Evolutionary conservation across 176 grass and related monocot species (phyloP).

Genomic region (Triticum timopheevii): DNA sequence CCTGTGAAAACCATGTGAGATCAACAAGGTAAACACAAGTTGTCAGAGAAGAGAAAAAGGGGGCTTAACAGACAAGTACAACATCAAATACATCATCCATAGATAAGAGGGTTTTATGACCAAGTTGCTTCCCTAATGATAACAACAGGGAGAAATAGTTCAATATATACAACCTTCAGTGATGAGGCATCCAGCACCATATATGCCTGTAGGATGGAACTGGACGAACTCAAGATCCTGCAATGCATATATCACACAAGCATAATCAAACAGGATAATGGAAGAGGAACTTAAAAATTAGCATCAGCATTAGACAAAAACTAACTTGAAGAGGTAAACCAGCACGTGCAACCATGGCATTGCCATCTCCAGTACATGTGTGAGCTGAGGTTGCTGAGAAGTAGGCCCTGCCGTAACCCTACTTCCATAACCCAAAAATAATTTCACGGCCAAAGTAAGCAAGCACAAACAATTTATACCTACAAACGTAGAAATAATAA

Average conservation of each 20-base stretch:
- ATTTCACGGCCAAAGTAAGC: neutral
- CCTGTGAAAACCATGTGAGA: constrained; percentile 39
- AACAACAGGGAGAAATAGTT: constrained; percentile 1
- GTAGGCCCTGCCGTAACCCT: constrained; percentile 90
- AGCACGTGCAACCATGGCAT: constrained; percentile 98
- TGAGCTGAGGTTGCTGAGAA: constrained; percentile 99
- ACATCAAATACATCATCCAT: neutral
- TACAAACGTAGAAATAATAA: neutral
- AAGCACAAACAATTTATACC: constrained; percentile 5
- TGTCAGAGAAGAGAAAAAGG: neutral
- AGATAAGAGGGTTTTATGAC: neutral
- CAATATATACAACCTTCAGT: constrained; percentile 63
- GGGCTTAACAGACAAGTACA: neutral
- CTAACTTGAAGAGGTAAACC: constrained; percentile 82
- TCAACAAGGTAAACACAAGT: neutral
- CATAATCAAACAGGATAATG: constrained; percentile 27
- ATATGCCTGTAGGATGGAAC: constrained; percentile 85
- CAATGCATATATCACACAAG: constrained; percentile 31
- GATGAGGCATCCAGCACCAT: constrained; percentile 86
- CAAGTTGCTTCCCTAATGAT: neutral
- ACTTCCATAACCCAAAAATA: constrained; percentile 13
- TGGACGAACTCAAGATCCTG: constrained; percentile 99
- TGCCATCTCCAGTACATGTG: constrained; percentile 99
- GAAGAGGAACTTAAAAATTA: neutral
- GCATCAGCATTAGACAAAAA: constrained; percentile 29